phyloP scores from a whole-genome alignment of 83 land plant genomes.

The Isoetes engelmannii region DNA sequence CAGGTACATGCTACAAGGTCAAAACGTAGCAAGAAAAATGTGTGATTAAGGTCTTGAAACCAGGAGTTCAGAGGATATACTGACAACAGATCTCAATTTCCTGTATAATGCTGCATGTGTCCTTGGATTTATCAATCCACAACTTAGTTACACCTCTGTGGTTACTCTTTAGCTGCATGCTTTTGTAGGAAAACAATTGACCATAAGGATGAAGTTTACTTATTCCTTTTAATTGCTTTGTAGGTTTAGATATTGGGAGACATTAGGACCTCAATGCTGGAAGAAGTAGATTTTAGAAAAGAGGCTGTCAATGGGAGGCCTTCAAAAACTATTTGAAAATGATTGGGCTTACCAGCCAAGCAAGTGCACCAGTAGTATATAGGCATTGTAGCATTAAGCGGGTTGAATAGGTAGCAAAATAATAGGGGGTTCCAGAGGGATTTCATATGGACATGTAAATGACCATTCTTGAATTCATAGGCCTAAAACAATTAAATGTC shows the following conservation, averaged over 20 bases:
- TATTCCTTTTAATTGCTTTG: not conserved
- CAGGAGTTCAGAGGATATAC: slow-evolving; percentile 90
- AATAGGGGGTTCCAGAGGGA: too few species aligned
- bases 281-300: slow-evolving; percentile 92
- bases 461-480: too few species aligned
- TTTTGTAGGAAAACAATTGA: too few species aligned
- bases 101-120: slow-evolving; percentile 76
- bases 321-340: slow-evolving; percentile 67
- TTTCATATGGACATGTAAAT: too few species aligned
- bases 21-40: slow-evolving; percentile 66
- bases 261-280: slow-evolving; percentile 89
- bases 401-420: too few species aligned
- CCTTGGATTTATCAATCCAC: slow-evolving; percentile 92
- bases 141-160: slow-evolving; percentile 75
- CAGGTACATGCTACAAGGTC: slow-evolving; percentile 94
- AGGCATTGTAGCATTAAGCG: slow-evolving; percentile 75
- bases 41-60: slow-evolving; percentile 94
- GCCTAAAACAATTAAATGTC: too few species aligned
- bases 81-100: slow-evolving; percentile 90
- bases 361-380: slow-evolving; percentile 85
- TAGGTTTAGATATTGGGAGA: slow-evolving; percentile 88
- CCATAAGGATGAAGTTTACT: not conserved
- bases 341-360: slow-evolving; percentile 74
- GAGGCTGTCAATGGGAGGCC: slow-evolving; percentile 80
- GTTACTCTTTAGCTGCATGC: slow-evolving; percentile 19